A percentile compares a stretch with the other conserved stretches of the same genome.
Evolutionary conservation across 306 rosid species (phyloP).

Genomic region (Vigna angularis): DNA sequence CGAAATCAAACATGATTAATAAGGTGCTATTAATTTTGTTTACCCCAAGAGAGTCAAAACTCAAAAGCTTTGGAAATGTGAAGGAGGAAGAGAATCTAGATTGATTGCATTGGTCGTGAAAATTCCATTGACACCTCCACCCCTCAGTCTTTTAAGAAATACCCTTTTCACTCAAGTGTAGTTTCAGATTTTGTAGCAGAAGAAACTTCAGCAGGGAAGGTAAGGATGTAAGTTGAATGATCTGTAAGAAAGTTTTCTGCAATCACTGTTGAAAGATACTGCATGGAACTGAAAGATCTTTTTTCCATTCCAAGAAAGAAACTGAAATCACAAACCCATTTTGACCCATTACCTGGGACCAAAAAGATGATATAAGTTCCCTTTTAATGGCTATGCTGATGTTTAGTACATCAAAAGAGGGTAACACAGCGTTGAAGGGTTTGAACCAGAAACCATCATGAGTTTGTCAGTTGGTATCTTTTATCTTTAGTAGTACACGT

Average conservation of each 20-base stretch:
- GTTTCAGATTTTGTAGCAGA: constrained; percentile 54
- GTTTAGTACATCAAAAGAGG: constrained; percentile 35
- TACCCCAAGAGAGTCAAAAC: constrained; percentile 34
- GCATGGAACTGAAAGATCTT: constrained; percentile 49
- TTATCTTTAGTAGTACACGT: constrained; percentile 58
- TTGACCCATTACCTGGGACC: constrained; percentile 51
- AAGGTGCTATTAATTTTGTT: constrained; percentile 27
- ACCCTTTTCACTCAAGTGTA: constrained; percentile 35
- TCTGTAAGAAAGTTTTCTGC: constrained; percentile 46
- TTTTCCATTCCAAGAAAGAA: constrained; percentile 47
- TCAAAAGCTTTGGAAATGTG: constrained; percentile 18
- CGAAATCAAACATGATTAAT: background rate
- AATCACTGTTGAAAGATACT: constrained; percentile 55
- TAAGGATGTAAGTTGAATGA: constrained; percentile 40
- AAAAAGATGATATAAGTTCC: constrained; percentile 43
- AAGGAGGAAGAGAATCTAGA: background rate
- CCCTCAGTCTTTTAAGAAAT: constrained; percentile 41
- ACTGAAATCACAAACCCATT: constrained; percentile 46
- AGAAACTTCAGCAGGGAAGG: constrained; percentile 44
- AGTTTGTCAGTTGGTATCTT: constrained; percentile 62
- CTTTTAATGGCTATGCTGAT: constrained; percentile 49
- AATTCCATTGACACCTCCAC: constrained; percentile 47
- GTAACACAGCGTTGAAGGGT: constrained; percentile 36
- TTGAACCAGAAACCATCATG: constrained; percentile 51
- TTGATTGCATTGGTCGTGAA: constrained; percentile 34